Base-by-base conservation (phyloP, 2,329 filamentous ascomycete species). In the Hypoxylon sp. region DNA sequence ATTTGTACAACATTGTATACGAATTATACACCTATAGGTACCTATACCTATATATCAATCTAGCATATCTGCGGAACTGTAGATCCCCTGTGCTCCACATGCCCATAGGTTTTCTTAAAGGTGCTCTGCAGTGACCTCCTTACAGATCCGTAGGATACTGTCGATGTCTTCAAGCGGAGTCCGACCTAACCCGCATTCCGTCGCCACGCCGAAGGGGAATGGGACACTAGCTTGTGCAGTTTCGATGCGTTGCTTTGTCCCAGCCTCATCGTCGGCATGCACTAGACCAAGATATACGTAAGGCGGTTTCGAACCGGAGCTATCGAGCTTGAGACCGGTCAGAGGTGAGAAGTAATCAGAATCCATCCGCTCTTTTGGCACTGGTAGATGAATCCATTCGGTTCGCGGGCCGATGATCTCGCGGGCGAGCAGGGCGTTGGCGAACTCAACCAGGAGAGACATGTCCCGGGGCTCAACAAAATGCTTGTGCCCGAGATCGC, bases 311-410 rank as follows among this genome's bases (percentile, higher is more conserved):
- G 57, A 66, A 37, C 69, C 66, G 55, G 58, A 44, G 6, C 17
- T 51, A 46, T 70, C 56, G 25, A 74, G 69, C 57, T 68, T 62
- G 51, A 74, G 72, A 33, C 42, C 58, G 1, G 25, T 42, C 59
- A 75, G 63, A 51, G 73, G 72, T n/a, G 61, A 11, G 61, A 74
- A 73, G 55, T 74, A 75, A 8, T 60, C 68, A n/a, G 69, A 14
- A 42, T 74, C 74, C n/a, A 61, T 73, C 46, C 72, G 70, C 6
- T 27, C 57, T 49, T 72, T 74, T n/a, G 74, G 74, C 37, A 75
- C 74, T 8, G 74, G 74, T 37, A 74, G n/a, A 61, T 75, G 73
- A 68, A 75, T 72, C 73, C 73, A 74, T 67, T 70, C 67, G 13
- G 70, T 72, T 44, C 72, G 67, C 37, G 60, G 11, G 48, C 60